Conservation (phyloP, 1,284 basidiomycete genomes). For the Leccinum fuscescens region DNA sequence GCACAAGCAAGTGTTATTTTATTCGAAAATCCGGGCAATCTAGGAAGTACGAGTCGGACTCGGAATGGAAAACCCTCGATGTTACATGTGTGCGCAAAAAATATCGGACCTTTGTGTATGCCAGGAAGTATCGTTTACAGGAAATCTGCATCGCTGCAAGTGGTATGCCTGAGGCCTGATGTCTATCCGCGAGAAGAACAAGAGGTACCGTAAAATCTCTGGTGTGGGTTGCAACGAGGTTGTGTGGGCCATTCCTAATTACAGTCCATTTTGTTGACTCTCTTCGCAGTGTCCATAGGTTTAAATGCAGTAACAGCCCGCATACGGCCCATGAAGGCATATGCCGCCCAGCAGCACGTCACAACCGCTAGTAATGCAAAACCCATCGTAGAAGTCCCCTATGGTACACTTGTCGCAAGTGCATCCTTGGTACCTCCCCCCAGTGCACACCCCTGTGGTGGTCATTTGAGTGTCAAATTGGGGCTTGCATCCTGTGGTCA, state of each 20-base stretch:
- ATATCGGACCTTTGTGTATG: neutral
- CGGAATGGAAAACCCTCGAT: neutral
- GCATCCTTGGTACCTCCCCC: neutral
- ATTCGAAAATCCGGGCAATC: neutral
- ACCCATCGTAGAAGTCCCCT: neutral
- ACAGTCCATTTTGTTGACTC: neutral
- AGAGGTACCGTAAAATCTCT: neutral
- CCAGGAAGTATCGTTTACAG: neutral
- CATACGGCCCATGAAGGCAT: neutral
- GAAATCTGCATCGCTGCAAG: neutral
- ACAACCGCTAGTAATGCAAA: neutral
- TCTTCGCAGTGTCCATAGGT: neutral
- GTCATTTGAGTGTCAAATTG: neutral
- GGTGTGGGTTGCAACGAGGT: neutral
- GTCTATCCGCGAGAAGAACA: neutral
- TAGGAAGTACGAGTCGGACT: neutral
- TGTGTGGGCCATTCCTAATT: neutral
- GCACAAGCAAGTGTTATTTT: neutral
- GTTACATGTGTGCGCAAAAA: neutral
- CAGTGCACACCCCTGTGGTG: neutral
- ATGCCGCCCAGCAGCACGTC: neutral
- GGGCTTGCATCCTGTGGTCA: conserved; percentile 2
- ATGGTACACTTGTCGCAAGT: conserved; percentile 3
- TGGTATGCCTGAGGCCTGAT: neutral
- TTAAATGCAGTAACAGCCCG: neutral